Percentiles rank a stretch among this genome's conserved stretches.
Conservation (phyloP, 805 yeast genomes). For the Myxozyma lipomycoides region DNA sequence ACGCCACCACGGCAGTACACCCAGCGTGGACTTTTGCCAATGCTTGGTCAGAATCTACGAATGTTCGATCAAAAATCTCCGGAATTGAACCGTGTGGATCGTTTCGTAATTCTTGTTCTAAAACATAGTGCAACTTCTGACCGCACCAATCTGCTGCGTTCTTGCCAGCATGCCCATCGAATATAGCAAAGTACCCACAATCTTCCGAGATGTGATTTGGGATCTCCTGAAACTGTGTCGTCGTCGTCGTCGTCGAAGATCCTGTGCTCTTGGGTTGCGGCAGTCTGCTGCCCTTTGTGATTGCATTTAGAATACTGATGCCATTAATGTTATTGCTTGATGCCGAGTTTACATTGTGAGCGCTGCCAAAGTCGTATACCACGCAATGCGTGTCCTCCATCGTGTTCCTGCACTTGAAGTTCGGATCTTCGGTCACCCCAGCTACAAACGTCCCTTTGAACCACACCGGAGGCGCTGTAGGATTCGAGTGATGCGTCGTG, state of each 20-base stretch:
- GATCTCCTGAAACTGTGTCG: neutral
- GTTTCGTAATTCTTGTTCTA: conserved; percentile 37
- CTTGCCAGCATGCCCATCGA: conserved; percentile 96
- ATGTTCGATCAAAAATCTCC: conserved; percentile 62
- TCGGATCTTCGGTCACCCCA: conserved; percentile 89
- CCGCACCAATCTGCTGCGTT: conserved; percentile 95
- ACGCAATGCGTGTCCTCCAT: conserved; percentile 97
- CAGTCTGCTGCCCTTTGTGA: neutral
- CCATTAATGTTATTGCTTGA: neutral
- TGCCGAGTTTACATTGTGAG: neutral
- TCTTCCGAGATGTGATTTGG: conserved; percentile 40
- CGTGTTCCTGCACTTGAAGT: conserved; percentile 70
- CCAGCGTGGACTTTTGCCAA: conserved; percentile 70
- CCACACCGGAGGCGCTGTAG: conserved; percentile 41
- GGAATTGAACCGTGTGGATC: conserved; percentile 48
- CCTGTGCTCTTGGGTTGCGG: neutral
- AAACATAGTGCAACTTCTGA: conserved; percentile 66
- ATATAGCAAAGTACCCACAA: conserved; percentile 92
- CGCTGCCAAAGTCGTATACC: conserved; percentile 86
- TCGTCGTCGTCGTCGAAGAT: neutral
- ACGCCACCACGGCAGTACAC: conserved; percentile 92
- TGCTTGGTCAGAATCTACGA: conserved; percentile 68
- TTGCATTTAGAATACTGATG: neutral
- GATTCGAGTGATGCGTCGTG: conserved; percentile 3
- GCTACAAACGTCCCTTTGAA: conserved; percentile 54